Evolutionary conservation across 352 stramenopile species (phyloP), one percentile per base, ranked within the genome.

Genomic region (Phytopythium litorale): DNA sequence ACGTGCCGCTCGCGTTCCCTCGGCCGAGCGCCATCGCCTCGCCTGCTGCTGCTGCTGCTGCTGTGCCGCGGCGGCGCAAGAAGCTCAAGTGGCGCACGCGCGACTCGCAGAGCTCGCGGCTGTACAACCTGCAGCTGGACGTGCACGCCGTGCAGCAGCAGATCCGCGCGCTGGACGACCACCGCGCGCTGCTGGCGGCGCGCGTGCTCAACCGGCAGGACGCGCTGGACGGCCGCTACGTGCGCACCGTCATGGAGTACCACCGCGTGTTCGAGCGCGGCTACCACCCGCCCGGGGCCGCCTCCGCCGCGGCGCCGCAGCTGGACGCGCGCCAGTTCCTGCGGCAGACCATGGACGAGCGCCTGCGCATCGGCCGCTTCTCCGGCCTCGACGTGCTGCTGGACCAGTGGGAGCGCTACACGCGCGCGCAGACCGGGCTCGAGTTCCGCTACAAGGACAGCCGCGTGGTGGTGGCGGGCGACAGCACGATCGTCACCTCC

Each of bases 81-180:
- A 84, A 84, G 58, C 73, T 85, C 45, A 80, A 84, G 48, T 87
- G 78, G 78, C 66, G 76, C 21, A 76, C 76, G 21, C 72, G 78
- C 11, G 78, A 88, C 65, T 72, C 66, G 25, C 69, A 85, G 55
- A 78, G 76, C 62, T 88, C 78, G 61, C 67, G 66, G 56, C 66
- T 82, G 5, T 88, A 88, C 65, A 88, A 86, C 50, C 56, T 86
- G 28, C 70, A 84, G 62, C 67, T 88, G 21, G 78, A 88, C 52
- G 60, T 88, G 18, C 69, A 77, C 28, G 65, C 62, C 55, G 51
- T 85, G 25, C 73, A 68, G 13, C 76, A 82, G 42, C 68, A 86
- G 51, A 74, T 86, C 57, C 66, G 77, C 37, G 58, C 65, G 6
- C 59, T 86, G n/a, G 18, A 23, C 0, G 66, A 78, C 49, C 73